phyloP scores from a whole-genome alignment of 495 filamentous ascomycete species.

The Viridothelium virens region DNA sequence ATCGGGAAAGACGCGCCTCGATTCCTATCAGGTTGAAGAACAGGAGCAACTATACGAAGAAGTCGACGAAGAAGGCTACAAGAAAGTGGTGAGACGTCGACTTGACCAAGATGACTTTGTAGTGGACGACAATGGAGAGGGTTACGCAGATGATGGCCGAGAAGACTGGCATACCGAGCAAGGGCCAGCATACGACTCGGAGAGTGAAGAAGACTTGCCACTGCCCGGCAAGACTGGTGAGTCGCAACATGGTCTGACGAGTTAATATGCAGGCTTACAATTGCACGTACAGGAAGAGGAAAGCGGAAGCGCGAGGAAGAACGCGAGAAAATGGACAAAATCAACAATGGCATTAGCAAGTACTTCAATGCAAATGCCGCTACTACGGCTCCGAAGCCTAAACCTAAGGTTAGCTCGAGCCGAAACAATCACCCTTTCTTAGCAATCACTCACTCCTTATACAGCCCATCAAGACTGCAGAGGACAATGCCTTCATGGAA shows the following conservation, averaged over 20 bases:
- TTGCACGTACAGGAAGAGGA: constrained; percentile 37
- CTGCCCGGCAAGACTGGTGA: constrained; percentile 57
- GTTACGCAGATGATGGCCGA: constrained; percentile 89
- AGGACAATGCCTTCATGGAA: constrained; percentile 78
- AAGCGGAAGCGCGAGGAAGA: constrained; percentile 91
- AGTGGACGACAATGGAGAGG: constrained; percentile 48
- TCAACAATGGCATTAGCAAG: constrained; percentile 83
- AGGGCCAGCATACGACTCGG: constrained; percentile 52
- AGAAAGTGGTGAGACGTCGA: constrained; percentile 82
- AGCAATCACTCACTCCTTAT: constrained; percentile 14
- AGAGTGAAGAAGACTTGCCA: constrained; percentile 63
- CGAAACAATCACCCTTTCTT: neutral
- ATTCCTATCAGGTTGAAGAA: constrained; percentile 81
- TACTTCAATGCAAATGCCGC: constrained; percentile 77
- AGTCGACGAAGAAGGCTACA: constrained; percentile 95
- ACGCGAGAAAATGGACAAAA: constrained; percentile 71
- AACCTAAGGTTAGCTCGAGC: constrained; percentile 45
- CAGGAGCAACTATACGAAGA: constrained; percentile 86
- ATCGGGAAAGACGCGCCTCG: constrained; percentile 80
- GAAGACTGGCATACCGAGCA: constrained; percentile 85
- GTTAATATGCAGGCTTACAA: neutral
- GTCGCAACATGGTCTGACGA: constrained; percentile 12
- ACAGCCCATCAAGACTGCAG: constrained; percentile 56
- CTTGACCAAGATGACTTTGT: constrained; percentile 96
- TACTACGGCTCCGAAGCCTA: constrained; percentile 63